These are phyloP conservation scores for Udeniomyces megalosporus DNA, from an alignment of 768 basidiomycete species.

Conservation along the genomic window DNA sequence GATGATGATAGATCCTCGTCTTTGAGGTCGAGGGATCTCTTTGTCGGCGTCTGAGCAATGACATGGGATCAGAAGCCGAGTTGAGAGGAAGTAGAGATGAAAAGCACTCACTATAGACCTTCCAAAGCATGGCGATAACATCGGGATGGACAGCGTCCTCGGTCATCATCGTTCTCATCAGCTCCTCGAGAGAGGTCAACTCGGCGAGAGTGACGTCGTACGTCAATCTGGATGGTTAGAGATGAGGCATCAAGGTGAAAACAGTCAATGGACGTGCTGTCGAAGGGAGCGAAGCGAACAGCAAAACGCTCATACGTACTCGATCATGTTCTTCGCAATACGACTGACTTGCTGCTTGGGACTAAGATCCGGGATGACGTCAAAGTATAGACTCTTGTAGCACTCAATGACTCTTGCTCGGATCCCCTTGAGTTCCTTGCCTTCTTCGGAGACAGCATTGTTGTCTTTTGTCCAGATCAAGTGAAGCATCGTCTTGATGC, in stretches of 20 bases:
- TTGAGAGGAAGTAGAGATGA: neutral
- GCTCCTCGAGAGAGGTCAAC: slow-evolving; percentile 85
- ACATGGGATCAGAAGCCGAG: neutral
- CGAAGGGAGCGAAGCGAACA: neutral
- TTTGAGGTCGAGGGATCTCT: slow-evolving; percentile 60
- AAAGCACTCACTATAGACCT: slow-evolving; percentile 63
- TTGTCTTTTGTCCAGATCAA: slow-evolving; percentile 95
- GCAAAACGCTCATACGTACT: slow-evolving; percentile 40
- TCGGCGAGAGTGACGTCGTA: slow-evolving; percentile 87
- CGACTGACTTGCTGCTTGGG: slow-evolving; percentile 76
- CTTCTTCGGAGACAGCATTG: slow-evolving; percentile 45
- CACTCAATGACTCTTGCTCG: slow-evolving; percentile 73
- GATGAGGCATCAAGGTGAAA: neutral
- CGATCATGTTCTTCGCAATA: slow-evolving; percentile 92
- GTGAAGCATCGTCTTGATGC: slow-evolving; percentile 92
- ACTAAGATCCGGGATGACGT: slow-evolving; percentile 52
- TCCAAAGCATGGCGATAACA: slow-evolving; percentile 83
- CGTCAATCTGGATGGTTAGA: slow-evolving; percentile 54
- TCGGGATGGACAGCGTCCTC: slow-evolving; percentile 67
- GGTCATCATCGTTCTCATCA: slow-evolving; percentile 92
- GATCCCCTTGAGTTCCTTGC: slow-evolving; percentile 69
- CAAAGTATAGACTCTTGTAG: slow-evolving; percentile 77
- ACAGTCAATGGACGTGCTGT: neutral
- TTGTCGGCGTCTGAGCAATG: slow-evolving; percentile 48
- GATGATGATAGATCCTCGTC: slow-evolving; percentile 88